Evolutionary conservation across 2,329 filamentous ascomycete genomes (phyloP).

Genomic region (Trichoderma cornu-damae): DNA sequence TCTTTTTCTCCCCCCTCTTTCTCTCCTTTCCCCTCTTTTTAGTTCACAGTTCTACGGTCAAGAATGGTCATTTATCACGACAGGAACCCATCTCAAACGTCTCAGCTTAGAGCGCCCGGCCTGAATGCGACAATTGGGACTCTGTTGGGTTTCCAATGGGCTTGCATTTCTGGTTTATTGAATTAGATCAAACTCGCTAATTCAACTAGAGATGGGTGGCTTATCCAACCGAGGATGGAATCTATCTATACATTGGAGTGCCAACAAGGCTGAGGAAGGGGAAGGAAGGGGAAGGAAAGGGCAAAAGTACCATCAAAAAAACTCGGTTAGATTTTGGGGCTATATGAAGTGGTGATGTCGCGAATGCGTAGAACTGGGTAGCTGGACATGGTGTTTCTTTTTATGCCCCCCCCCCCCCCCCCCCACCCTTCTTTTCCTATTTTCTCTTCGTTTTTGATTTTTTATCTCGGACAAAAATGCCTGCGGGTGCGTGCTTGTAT

Average conservation of each 20-base stretch:
- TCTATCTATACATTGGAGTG: not conserved
- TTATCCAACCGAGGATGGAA: not conserved
- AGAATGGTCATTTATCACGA: constrained; percentile 1
- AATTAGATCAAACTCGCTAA: not conserved
- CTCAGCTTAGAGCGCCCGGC: not conserved
- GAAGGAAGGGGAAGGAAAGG: not conserved
- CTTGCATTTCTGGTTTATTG: not conserved
- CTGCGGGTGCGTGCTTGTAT: constrained; percentile 18
- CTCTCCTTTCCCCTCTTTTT: not conserved
- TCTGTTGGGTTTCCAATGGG: not conserved
- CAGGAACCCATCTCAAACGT: not conserved
- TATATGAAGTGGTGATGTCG: constrained; percentile 3
- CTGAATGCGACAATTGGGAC: not conserved
- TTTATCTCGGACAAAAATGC: not conserved
- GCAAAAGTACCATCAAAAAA: too few relatives aligned
- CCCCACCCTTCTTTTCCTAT: constrained; percentile 20
- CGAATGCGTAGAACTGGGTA: constrained; percentile 1
- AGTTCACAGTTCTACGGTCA: not conserved
- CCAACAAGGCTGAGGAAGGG: not conserved
- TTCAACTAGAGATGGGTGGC: not conserved
- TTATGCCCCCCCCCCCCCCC: too few relatives aligned
- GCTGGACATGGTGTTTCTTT: not conserved
- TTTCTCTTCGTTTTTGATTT: constrained; percentile 22
- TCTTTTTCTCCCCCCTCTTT: constrained; percentile 22
- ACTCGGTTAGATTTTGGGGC: not conserved